Conservation (phyloP, 257 asterid species). For the Rehmannia glutinosa region DNA sequence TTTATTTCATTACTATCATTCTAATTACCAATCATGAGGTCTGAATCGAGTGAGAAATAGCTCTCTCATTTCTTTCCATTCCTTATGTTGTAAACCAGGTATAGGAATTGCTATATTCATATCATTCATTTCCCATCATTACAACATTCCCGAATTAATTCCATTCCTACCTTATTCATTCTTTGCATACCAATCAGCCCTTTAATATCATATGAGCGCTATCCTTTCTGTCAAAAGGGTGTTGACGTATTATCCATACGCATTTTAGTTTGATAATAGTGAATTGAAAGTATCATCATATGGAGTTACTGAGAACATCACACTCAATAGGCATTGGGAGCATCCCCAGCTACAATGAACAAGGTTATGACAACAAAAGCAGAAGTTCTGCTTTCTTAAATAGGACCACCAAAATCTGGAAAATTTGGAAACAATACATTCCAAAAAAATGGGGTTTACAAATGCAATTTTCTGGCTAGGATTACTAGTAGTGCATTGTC, state of each 20-base stretch:
- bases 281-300: neutral
- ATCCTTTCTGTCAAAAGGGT: neutral
- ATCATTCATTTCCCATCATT: no score
- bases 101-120: no score
- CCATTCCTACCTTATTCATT: no score
- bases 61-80: no score
- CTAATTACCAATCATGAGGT: no score
- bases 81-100: no score
- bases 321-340: neutral
- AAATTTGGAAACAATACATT: neutral
- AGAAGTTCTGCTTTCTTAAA: neutral
- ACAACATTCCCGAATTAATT: no score
- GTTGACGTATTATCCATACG: neutral
- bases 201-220: neutral
- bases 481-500: neutral
- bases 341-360: neutral
- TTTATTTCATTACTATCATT: no score
- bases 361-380: neutral
- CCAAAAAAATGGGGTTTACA: neutral
- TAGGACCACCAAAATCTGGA: neutral
- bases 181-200: no score
- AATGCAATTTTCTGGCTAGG: neutral
- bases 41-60: no score
- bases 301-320: neutral
- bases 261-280: neutral